A percentile compares a stretch with the other conserved stretches of the same genome.
Conservation (phyloP, 192 early-diverging fungal genomes). For the Linnemannia exigua region DNA sequence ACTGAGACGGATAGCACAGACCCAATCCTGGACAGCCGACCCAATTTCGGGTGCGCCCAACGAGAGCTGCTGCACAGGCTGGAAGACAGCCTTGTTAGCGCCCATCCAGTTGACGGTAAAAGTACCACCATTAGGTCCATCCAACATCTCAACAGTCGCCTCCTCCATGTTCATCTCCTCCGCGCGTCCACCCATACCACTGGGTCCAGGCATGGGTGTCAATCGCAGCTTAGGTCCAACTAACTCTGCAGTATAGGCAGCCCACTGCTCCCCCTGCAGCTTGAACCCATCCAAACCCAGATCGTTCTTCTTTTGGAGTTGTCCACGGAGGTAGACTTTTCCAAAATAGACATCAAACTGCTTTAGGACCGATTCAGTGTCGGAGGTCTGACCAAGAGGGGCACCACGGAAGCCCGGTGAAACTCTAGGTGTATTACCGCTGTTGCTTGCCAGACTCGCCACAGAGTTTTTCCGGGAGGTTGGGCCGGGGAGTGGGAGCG, state of each 20-base stretch:
- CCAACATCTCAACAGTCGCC: constrained; percentile 70
- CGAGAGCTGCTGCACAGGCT: constrained; percentile 45
- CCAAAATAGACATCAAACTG: constrained; percentile 76
- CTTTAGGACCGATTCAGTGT: constrained; percentile 62
- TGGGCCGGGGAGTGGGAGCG: constrained; percentile 37
- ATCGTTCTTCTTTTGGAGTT: constrained; percentile 80
- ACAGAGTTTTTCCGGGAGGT: constrained; percentile 41
- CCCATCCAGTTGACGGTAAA: constrained; percentile 79
- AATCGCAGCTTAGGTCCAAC: constrained; percentile 77
- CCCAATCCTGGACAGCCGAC: constrained; percentile 74
- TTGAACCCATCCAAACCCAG: constrained; percentile 72
- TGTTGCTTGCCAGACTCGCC: constrained; percentile 21
- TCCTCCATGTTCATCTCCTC: constrained; percentile 86
- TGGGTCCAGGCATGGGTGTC: constrained; percentile 61
- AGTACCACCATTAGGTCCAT: constrained; percentile 66
- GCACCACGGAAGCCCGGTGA: constrained; percentile 53
- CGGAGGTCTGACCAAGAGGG: constrained; percentile 53
- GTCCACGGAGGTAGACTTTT: constrained; percentile 80
- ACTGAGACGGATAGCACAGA: constrained; percentile 77
- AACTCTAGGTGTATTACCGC: background rate
- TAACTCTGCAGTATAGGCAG: constrained; percentile 80
- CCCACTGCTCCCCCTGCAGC: constrained; percentile 75
- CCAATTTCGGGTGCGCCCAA: constrained; percentile 67
- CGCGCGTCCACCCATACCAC: constrained; percentile 56
- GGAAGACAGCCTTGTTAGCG: constrained; percentile 76